These are phyloP conservation scores for Coniferiporia sulphurascens DNA, from an alignment of 1,284 basidiomycete species.

Conservation along the genomic window DNA sequence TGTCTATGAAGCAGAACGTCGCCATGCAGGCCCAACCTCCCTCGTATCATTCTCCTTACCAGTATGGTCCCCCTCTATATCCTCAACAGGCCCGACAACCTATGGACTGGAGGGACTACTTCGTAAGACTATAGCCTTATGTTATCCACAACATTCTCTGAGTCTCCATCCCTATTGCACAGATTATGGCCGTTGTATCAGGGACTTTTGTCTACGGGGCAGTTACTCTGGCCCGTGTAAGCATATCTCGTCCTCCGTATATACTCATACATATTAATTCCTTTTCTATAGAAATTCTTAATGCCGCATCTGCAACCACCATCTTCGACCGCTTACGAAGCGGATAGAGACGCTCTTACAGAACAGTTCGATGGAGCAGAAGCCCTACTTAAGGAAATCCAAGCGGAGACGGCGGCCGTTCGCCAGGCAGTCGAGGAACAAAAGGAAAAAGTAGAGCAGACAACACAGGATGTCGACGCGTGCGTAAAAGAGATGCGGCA, in stretches of 20 bases:
- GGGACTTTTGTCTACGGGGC: constrained; percentile 88
- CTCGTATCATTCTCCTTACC: constrained; percentile 22
- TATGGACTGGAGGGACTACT: constrained; percentile 94
- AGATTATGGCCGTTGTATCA: constrained; percentile 94
- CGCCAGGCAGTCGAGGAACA: constrained; percentile 79
- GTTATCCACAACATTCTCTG: not conserved
- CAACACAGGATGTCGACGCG: constrained; percentile 76
- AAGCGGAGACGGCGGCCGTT: constrained; percentile 71
- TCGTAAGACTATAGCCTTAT: constrained; percentile 51
- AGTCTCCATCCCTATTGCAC: constrained; percentile 11
- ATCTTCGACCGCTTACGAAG: constrained; percentile 83
- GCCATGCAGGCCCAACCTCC: constrained; percentile 23
- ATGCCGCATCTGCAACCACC: constrained; percentile 91
- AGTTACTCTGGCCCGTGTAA: constrained; percentile 78
- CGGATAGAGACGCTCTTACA: constrained; percentile 79
- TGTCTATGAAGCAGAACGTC: constrained; percentile 33
- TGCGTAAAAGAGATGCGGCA: constrained; percentile 76
- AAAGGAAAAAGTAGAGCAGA: constrained; percentile 69
- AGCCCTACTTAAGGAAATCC: constrained; percentile 76
- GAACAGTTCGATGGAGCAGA: constrained; percentile 95
- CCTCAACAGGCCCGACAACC: constrained; percentile 40
- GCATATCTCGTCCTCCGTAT: constrained; percentile 23
- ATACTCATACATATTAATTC: not conserved
- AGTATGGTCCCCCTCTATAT: constrained; percentile 43
- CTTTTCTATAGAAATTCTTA: constrained; percentile 72